Conservation (phyloP, 2,329 filamentous ascomycete species). For the Coleophoma cylindrospora region DNA sequence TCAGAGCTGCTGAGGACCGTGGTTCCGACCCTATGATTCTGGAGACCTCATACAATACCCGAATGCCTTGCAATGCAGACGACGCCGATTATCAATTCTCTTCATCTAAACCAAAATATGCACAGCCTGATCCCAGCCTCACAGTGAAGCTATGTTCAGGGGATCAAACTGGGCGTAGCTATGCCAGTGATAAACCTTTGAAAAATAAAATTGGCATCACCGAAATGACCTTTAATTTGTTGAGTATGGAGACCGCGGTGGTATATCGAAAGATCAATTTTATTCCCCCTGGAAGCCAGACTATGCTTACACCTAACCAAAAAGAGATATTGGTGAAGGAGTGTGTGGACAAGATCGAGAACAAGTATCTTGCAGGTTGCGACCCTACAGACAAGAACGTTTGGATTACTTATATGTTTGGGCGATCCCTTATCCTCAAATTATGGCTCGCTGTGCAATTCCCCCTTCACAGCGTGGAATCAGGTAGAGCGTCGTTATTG, state of each 20-base stretch:
- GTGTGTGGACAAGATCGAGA: neutral
- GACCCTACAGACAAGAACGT: neutral
- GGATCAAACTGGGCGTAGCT: neutral
- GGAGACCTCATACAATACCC: constrained; percentile 38
- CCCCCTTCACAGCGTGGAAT: neutral
- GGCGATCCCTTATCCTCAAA: neutral
- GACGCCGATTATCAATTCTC: constrained; percentile 37
- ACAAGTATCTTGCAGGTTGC: neutral
- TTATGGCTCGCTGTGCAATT: neutral
- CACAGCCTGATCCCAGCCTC: neutral
- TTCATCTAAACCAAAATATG: neutral
- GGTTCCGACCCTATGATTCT: constrained; percentile 39
- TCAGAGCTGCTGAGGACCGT: constrained; percentile 41
- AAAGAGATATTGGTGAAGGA: neutral
- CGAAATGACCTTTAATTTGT: constrained; percentile 6
- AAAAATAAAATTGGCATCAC: neutral
- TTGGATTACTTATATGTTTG: neutral
- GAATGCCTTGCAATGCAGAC: constrained; percentile 44
- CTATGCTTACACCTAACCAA: neutral
- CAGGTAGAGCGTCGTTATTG: constrained; percentile 1
- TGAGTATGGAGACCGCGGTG: constrained; percentile 2
- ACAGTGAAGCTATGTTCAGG: no score
- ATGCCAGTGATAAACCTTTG: constrained; percentile 1
- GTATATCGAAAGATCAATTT: constrained; percentile 1
- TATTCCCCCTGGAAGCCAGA: neutral